Evolutionary conservation across 257 asterid genomes (phyloP).

Genomic region (Cynanchum wilfordii): DNA sequence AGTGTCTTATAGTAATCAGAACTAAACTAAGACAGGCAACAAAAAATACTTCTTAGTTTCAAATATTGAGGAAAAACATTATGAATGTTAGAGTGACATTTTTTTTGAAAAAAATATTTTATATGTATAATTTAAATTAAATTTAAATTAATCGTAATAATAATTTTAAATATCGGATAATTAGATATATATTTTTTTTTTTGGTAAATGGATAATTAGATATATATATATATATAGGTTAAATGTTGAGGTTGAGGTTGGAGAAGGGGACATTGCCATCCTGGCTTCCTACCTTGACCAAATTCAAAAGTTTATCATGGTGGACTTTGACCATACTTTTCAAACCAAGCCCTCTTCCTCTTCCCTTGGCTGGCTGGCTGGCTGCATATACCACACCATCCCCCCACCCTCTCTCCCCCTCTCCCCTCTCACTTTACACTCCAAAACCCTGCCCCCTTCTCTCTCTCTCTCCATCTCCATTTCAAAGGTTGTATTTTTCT

Average conservation of each 20-base stretch:
- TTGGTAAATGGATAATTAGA: no score
- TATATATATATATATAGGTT: not conserved
- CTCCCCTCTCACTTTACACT: no score
- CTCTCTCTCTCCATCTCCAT: not conserved
- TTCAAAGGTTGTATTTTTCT: not conserved
- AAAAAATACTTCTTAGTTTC: no score
- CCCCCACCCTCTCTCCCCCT: not conserved
- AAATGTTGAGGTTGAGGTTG: not conserved
- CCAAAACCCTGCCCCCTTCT: not conserved
- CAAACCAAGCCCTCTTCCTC: slow-evolving; percentile 10
- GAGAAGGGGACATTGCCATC: not conserved
- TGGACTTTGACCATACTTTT: slow-evolving; percentile 37
- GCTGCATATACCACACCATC: slow-evolving; percentile 2
- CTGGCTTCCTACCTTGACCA: slow-evolving; percentile 48
- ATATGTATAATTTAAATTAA: no score
- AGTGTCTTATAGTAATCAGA: not conserved
- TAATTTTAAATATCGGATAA: no score
- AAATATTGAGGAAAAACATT: no score
- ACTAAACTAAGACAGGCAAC: no score
- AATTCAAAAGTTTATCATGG: slow-evolving; percentile 34
- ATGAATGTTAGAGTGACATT: no score
- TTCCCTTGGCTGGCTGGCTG: slow-evolving; percentile 8
- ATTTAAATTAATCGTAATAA: no score
- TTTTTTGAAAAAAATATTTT: no score
- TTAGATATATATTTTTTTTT: no score